Evolutionary conservation across 352 stramenopile species (phyloP).

Genomic region (Pythium myriotylum): DNA sequence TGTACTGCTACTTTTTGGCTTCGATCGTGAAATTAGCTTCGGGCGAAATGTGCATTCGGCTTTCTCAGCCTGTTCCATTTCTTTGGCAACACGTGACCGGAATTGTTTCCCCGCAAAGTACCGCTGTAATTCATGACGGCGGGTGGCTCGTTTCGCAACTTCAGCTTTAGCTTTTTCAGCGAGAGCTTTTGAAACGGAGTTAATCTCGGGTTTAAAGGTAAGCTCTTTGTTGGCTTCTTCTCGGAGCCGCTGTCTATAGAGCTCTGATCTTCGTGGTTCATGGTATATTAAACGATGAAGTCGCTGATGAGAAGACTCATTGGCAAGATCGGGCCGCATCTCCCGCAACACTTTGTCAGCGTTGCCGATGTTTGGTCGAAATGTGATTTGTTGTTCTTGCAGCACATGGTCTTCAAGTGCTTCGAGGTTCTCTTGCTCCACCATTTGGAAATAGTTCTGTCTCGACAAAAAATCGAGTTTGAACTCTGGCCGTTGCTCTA

Average conservation of each 20-base stretch:
- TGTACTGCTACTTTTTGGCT: slow-evolving; percentile 38
- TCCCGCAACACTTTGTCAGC: slow-evolving; percentile 66
- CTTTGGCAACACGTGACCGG: slow-evolving; percentile 64
- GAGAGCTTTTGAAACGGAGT: slow-evolving; percentile 70
- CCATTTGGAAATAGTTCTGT: slow-evolving; percentile 67
- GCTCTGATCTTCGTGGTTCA: slow-evolving; percentile 54
- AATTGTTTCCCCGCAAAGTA: slow-evolving; percentile 75
- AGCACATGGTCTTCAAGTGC: slow-evolving; percentile 53
- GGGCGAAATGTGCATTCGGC: slow-evolving; percentile 76
- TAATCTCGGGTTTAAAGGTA: slow-evolving; percentile 80
- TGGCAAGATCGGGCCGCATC: slow-evolving; percentile 59
- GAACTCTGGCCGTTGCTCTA: slow-evolving; percentile 71
- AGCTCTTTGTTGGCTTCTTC: slow-evolving; percentile 63
- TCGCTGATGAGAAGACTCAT: slow-evolving; percentile 56
- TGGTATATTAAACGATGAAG: slow-evolving; percentile 75
- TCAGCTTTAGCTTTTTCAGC: slow-evolving; percentile 47
- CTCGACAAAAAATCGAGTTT: slow-evolving; percentile 75
- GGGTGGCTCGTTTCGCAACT: slow-evolving; percentile 27
- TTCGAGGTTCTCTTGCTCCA: slow-evolving; percentile 64
- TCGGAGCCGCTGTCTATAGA: slow-evolving; percentile 61
- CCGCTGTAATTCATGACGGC: slow-evolving; percentile 34
- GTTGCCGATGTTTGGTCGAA: slow-evolving; percentile 82
- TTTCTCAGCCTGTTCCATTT: slow-evolving; percentile 67
- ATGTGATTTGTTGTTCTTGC: slow-evolving; percentile 48
- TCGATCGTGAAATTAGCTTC: slow-evolving; percentile 39